Percentiles rank a stretch among this genome's conserved stretches.
phyloP scores from a whole-genome alignment of 495 filamentous ascomycete genomes.

The Xylaria cubensis region DNA sequence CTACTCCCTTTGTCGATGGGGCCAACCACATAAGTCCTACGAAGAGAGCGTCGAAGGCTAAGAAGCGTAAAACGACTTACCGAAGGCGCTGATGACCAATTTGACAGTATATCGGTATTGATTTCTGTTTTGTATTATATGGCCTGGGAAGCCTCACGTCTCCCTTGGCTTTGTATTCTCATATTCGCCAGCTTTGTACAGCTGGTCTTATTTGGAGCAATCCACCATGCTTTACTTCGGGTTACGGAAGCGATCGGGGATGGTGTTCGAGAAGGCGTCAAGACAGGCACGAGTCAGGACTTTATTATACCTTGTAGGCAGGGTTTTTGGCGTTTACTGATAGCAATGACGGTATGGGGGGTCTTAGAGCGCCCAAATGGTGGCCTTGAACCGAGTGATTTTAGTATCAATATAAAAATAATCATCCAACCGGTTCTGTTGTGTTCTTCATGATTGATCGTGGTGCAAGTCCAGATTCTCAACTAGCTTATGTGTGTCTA shows the following conservation, averaged over 20 bases:
- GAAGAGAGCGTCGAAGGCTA: slow-evolving; percentile 40
- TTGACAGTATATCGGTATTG: not conserved
- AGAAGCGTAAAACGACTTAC: slow-evolving; percentile 41
- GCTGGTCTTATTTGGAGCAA: slow-evolving; percentile 14
- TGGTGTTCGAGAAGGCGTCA: slow-evolving; percentile 27
- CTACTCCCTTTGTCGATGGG: slow-evolving; percentile 32
- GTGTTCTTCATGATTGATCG: not conserved
- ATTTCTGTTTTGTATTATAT: slow-evolving; percentile 29
- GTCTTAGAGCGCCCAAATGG: slow-evolving; percentile 17
- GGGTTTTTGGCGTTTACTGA: slow-evolving; percentile 14
- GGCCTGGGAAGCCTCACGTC: not conserved
- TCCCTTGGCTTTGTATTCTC: slow-evolving; percentile 26
- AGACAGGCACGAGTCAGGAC: slow-evolving; percentile 10
- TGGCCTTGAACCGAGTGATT: slow-evolving; percentile 9
- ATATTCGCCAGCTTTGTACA: slow-evolving; percentile 9
- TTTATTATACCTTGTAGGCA: slow-evolving; percentile 20
- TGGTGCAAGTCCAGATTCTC: not conserved
- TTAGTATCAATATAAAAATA: slow-evolving; percentile 13
- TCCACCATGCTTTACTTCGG: slow-evolving; percentile 15
- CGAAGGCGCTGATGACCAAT: slow-evolving; percentile 33
- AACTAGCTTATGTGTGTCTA: not conserved
- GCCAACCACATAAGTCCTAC: slow-evolving; percentile 31
- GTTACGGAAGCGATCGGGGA: slow-evolving; percentile 17
- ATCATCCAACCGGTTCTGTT: not conserved
- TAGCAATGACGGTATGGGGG: slow-evolving; percentile 12